phyloP scores from a whole-genome alignment of 1,284 basidiomycete genomes.

The Vanrija humicola region DNA sequence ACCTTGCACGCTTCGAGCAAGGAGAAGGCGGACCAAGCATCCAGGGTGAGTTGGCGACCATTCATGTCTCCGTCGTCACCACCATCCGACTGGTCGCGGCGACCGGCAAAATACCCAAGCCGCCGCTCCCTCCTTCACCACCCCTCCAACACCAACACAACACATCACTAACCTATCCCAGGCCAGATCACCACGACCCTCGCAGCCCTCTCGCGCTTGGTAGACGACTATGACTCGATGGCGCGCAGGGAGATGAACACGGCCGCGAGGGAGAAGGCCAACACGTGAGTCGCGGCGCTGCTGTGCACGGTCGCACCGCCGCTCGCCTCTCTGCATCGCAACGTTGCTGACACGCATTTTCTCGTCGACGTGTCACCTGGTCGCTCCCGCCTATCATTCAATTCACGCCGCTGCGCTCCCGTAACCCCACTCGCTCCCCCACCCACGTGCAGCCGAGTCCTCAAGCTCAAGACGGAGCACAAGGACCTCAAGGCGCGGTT shows the following conservation, averaged over 20 bases:
- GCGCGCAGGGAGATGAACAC: slow-evolving; percentile 89
- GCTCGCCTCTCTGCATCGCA: background rate
- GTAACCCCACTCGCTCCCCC: background rate
- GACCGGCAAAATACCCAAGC: too few species aligned
- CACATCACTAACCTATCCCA: slow-evolving; percentile 39
- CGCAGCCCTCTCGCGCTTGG: slow-evolving; percentile 82
- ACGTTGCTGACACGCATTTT: background rate
- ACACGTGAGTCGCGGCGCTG: slow-evolving; percentile 58
- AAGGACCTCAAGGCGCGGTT: slow-evolving; percentile 49
- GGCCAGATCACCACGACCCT: slow-evolving; percentile 93
- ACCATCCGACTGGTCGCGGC: too few species aligned
- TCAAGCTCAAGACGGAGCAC: slow-evolving; percentile 50
- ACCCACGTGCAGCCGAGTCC: slow-evolving; percentile 44
- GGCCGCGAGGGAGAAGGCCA: slow-evolving; percentile 88
- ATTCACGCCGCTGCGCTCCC: background rate
- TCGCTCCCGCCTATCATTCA: background rate
- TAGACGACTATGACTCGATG: slow-evolving; percentile 96
- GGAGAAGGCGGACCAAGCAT: slow-evolving; percentile 75
- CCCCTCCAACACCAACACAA: slow-evolving; percentile 2
- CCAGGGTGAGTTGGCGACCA: slow-evolving; percentile 60
- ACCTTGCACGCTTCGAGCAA: slow-evolving; percentile 72
- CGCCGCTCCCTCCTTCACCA: background rate
- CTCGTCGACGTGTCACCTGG: background rate
- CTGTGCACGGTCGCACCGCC: too few species aligned
- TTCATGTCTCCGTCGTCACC: too few species aligned